Evolutionary conservation across 176 grass and related monocot genomes (phyloP).

Genomic region (Musa itinerans): DNA sequence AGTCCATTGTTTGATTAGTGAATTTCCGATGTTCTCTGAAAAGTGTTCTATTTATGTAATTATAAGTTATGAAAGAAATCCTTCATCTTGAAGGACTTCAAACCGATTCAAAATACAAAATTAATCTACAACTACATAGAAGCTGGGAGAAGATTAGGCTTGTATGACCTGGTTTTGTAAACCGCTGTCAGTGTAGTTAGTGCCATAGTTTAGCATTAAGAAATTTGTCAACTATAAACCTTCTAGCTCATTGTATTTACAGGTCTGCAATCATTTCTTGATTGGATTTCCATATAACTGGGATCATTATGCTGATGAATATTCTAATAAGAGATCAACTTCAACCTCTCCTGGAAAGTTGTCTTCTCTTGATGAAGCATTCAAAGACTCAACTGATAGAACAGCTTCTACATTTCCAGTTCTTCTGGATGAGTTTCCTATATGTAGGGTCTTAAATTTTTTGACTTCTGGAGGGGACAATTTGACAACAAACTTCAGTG

Average conservation of each 20-base stretch:
- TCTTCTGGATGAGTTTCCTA: background rate
- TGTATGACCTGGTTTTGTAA: background rate
- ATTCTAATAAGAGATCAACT: background rate
- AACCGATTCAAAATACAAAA: background rate
- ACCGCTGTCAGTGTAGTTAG: background rate
- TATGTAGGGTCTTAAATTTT: background rate
- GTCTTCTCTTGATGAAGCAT: background rate
- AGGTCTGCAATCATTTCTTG: conserved; percentile 3
- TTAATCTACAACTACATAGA: background rate
- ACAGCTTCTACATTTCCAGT: background rate
- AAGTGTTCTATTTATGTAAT: background rate
- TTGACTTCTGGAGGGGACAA: background rate
- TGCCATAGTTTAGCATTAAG: background rate
- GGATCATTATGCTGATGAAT: background rate
- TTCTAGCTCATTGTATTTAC: background rate
- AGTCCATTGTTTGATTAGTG: background rate
- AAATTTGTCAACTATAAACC: background rate
- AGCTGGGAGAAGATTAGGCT: background rate
- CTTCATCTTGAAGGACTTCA: background rate
- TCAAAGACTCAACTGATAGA: background rate
- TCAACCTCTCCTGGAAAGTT: background rate
- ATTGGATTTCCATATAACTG: conserved; percentile 11
- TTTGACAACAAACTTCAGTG: background rate
- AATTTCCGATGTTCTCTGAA: background rate
- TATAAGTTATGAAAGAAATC: background rate